Evolutionary conservation across 768 basidiomycete species (phyloP).

Genomic region (Phaffia australis): DNA sequence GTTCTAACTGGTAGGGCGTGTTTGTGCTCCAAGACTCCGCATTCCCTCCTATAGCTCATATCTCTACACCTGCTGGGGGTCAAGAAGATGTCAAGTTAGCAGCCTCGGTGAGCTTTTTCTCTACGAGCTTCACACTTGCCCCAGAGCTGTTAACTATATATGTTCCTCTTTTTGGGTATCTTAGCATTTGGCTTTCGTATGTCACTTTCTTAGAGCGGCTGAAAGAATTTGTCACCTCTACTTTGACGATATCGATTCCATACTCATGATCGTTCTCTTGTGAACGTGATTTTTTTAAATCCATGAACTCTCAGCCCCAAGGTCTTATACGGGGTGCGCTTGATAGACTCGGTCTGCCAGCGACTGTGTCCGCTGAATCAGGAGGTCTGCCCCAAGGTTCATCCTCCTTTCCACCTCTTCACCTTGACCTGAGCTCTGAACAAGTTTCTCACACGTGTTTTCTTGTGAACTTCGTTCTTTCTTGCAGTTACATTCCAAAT

Average conservation of each 20-base stretch:
- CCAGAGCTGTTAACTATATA: neutral
- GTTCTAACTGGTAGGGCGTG: slow-evolving; percentile 52
- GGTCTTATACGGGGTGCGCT: slow-evolving; percentile 79
- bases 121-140: neutral
- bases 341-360: slow-evolving; percentile 61
- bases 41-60: slow-evolving; percentile 70
- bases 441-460: too few species aligned
- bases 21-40: slow-evolving; percentile 87
- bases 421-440: neutral
- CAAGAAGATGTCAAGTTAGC: slow-evolving; percentile 61
- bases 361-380: slow-evolving; percentile 66
- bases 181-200: slow-evolving; percentile 63
- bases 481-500: slow-evolving; percentile 21
- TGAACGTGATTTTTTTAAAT: neutral
- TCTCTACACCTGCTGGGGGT: slow-evolving; percentile 71
- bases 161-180: slow-evolving; percentile 6
- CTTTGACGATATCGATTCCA: neutral
- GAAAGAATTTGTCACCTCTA: too few species aligned
- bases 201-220: neutral
- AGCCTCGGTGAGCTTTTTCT: slow-evolving; percentile 49
- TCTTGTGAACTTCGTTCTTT: neutral
- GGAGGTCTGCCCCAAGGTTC: slow-evolving; percentile 74
- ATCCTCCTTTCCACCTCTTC: too few species aligned
- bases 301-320: slow-evolving; percentile 42
- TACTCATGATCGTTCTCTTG: neutral